Percentiles rank a stretch among this genome's conserved stretches.
Conservation (phyloP, 805 yeast genomes). For the baker's yeast (Saccharomyces cerevisiae) region DNA sequence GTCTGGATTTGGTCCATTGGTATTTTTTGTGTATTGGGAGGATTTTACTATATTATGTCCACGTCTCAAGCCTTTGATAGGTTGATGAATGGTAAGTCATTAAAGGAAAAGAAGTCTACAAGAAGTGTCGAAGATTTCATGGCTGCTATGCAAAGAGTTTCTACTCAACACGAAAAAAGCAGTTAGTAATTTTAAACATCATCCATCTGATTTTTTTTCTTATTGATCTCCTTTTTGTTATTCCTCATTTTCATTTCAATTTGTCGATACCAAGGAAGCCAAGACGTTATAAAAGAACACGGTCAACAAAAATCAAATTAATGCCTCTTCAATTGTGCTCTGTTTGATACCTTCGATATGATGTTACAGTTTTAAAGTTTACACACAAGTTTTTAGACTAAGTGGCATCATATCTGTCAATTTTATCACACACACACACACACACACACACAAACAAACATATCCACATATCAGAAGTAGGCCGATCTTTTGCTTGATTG, state of each 20-base stretch:
- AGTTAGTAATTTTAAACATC: slow-evolving; percentile 32
- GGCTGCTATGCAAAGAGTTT: slow-evolving; percentile 81
- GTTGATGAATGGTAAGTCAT: slow-evolving; percentile 74
- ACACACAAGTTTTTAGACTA: not conserved
- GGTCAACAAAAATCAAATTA: not conserved
- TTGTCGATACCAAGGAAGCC: not conserved
- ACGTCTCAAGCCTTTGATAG: slow-evolving; percentile 71
- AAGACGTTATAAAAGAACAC: not conserved
- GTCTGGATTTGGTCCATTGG: slow-evolving; percentile 95
- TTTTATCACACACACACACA: not conserved
- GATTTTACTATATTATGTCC: slow-evolving; percentile 91
- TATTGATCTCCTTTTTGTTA: not conserved
- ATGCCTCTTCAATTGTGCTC: not conserved
- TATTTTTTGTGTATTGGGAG: slow-evolving; percentile 93
- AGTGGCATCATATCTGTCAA: not conserved
- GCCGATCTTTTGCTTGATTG: not conserved
- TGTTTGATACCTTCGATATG: not conserved
- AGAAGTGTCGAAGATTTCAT: slow-evolving; percentile 79
- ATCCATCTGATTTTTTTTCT: slow-evolving; percentile 2
- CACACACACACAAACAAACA: not conserved
- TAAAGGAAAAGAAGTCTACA: slow-evolving; percentile 45
- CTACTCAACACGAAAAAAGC: slow-evolving; percentile 82
- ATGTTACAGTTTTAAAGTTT: not conserved
- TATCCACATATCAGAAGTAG: not conserved
- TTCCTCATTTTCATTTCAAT: slow-evolving; percentile 4